Base-by-base conservation (phyloP, 2,329 filamentous ascomycete species). In the Talaromyces amestolkiae region DNA sequence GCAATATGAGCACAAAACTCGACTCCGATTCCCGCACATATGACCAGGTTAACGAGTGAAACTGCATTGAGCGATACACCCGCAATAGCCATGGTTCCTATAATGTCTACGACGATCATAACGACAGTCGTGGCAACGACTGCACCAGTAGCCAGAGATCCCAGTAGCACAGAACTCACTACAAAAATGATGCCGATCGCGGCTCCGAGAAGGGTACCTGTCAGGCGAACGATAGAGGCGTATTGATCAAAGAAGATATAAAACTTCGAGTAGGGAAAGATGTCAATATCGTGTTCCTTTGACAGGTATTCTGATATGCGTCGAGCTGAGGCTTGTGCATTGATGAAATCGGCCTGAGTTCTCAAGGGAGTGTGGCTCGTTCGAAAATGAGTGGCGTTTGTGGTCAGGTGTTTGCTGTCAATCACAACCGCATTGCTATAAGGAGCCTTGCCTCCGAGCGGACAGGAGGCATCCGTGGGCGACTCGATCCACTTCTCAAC, bases 201-300 rank as follows among this genome's bases (percentile, higher is more conserved):
- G 3, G 91, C 90, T 47, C 90, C 90, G 35, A 99, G 85, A 1
- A 99, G 86, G 0, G 89, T 87, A 0, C 86, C 89, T 0, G 94
- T 93, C 3, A 98, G 84, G 11, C 85, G 84, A 22, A 96, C 87
- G 67, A 99, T 98, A 65, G 86, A 87, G 6, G 92, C 86, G 74
- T 99, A 99, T 76, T 98, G 95, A 75, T 99, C 95, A 76, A 99
- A 99, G 85, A 98, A 99, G 76, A 99, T 93, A 81, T 99, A 99
- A 77, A 97, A 97, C 67, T 97, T 89, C 71, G 92, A 96, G 81
- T 99, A 99, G 0, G 95, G 92, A 84, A 99, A 99, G 3, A 99
- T 89, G 27, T 95, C 89, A 24, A 91, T 87, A 5, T 88, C 86
- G 4, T 93, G 93, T 61, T 85, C 83, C 62, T 85, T 79, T 15